Evolutionary conservation across 306 rosid genomes (phyloP).

Genomic region (Rosa chinensis): DNA sequence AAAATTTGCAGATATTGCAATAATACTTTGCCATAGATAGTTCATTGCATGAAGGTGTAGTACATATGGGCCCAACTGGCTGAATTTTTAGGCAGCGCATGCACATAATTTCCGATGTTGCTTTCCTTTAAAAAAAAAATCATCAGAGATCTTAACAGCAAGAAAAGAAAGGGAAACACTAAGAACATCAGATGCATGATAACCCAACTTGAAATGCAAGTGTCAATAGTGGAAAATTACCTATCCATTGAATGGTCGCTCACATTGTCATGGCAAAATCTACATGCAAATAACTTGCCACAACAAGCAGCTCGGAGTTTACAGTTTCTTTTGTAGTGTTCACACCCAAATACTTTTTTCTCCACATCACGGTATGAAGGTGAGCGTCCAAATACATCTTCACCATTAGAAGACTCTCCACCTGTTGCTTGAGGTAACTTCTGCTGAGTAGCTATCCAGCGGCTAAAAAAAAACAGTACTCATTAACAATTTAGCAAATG

Average conservation of each 20-base stretch:
- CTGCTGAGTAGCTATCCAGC: constrained; percentile 99
- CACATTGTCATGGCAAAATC: constrained; percentile 98
- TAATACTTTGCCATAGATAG: constrained; percentile 85
- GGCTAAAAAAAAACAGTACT: constrained; percentile 51
- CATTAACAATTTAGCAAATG: constrained; percentile 27
- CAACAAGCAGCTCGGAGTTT: constrained; percentile 97
- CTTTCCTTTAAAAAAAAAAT: constrained; percentile 63
- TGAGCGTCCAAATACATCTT: constrained; percentile 59
- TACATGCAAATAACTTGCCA: constrained; percentile 87
- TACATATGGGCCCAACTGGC: constrained; percentile 81
- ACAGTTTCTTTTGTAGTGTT: constrained; percentile 98
- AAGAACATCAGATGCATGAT: constrained; percentile 30
- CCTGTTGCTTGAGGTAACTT: constrained; percentile 67
- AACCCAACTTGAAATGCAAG: constrained; percentile 14
- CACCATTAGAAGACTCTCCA: constrained; percentile 64
- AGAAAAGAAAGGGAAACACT: background rate
- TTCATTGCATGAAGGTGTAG: constrained; percentile 82
- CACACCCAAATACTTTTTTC: constrained; percentile 80
- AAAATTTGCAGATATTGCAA: constrained; percentile 92
- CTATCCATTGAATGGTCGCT: constrained; percentile 99
- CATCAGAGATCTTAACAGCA: constrained; percentile 10
- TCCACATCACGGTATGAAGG: constrained; percentile 73
- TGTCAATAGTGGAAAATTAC: constrained; percentile 39
- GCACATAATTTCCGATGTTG: constrained; percentile 94
- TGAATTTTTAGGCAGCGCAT: constrained; percentile 80